A percentile compares a stretch with the other conserved stretches of the same genome.
Conservation (phyloP, 2,329 filamentous ascomycete genomes). For the Nannizzia gypsea region DNA sequence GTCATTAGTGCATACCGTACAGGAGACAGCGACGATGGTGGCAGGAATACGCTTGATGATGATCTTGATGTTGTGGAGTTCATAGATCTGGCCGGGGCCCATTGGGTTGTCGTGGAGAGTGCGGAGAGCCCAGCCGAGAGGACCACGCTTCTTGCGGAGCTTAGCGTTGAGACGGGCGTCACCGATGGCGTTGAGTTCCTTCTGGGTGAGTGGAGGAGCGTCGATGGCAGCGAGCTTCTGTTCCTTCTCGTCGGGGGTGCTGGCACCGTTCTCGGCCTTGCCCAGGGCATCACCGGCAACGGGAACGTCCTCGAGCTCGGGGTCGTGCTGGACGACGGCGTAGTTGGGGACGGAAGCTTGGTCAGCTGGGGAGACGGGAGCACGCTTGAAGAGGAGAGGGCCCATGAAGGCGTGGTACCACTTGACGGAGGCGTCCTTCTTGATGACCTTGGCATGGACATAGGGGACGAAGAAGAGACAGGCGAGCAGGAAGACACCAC, state of each 20-base stretch:
- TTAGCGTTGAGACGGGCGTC: slow-evolving; percentile 50
- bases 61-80: slow-evolving; percentile 56
- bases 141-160: slow-evolving; percentile 51
- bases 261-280: slow-evolving; percentile 17
- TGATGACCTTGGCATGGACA: slow-evolving; percentile 54
- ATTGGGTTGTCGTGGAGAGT: slow-evolving; percentile 61
- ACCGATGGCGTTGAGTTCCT: slow-evolving; percentile 48
- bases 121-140: slow-evolving; percentile 72
- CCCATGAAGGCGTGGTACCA: slow-evolving; percentile 53
- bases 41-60: slow-evolving; percentile 57
- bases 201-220: slow-evolving; percentile 45
- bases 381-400: slow-evolving; percentile 52
- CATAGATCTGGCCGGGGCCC: slow-evolving; percentile 61
- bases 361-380: slow-evolving; percentile 42
- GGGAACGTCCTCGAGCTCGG: slow-evolving; percentile 33
- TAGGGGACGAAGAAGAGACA: slow-evolving; percentile 64
- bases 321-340: slow-evolving; percentile 58
- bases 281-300: slow-evolving; percentile 20
- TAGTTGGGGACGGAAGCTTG: slow-evolving; percentile 58
- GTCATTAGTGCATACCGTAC: slow-evolving; percentile 70
- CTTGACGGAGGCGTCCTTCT: slow-evolving; percentile 53
- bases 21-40: slow-evolving; percentile 48
- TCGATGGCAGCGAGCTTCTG: slow-evolving; percentile 37
- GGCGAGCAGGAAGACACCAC: slow-evolving; percentile 47
- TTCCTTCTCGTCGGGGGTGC: slow-evolving; percentile 22